Base-by-base conservation (phyloP, 345 rosid species). In the Gossypium raimondii region DNA sequence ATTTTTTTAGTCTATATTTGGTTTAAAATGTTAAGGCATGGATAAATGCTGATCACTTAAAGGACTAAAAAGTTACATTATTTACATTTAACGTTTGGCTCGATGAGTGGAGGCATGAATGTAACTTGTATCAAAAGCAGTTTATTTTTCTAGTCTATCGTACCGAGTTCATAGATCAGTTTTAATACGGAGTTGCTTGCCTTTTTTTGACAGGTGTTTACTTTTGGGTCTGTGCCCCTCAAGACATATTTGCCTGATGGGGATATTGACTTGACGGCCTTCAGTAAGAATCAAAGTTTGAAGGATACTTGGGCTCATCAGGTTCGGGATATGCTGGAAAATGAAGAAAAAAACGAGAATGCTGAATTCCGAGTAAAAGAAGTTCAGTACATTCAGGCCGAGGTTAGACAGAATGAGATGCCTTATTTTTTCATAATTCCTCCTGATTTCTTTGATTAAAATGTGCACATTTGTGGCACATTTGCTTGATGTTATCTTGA, bases 211-310 rank as follows among this genome's bases (percentile, higher is more conserved):
- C 77, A 92, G 99, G 97, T 96, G 74, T 92, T 93, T 74, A 89
- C 90, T 62, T 96, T 93, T 83, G 99, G 99, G 79, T 96, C 99
- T 73, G 99, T 96, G 8, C 99, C 99, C 9, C 88, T 96, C 14
- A 96, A 96, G 86, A 96, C 99, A 52, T 96, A 96, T 81, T 82
- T 96, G 77, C 98, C 98, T 24, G 99, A 96, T 82, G 99, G 99
- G 70, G 99, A 96, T 82, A 93, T 96, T n/a, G 99, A 96, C 82
- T 84, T 96, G 77, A 89, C 97, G 0, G 89, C 97, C 67, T 96
- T 96, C 75, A 89, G 95, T 77, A 67, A 78, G n/a, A 87, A 84
- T 79, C 93, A 79, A 55, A 86, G 44, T 69, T 64, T 87, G 70
- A 96, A 96, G 85, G 99, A 93, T 13, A 71, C 89, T 22, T 96